Evolutionary conservation across 2,329 filamentous ascomycete genomes (phyloP).

Genomic region (Aspergillus sp.): DNA sequence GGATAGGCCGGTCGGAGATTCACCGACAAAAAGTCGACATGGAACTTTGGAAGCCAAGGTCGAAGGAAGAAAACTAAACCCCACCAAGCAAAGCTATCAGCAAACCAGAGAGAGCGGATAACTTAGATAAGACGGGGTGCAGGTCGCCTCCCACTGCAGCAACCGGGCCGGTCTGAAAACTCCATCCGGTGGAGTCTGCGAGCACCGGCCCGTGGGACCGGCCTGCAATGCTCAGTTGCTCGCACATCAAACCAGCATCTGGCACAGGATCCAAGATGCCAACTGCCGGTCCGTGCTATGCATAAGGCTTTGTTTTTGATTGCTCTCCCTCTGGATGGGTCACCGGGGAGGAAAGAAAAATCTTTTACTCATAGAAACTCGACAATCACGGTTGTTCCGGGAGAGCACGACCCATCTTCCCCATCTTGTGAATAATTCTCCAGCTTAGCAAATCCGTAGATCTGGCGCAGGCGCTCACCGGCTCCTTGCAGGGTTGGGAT

Average conservation of each 20-base stretch:
- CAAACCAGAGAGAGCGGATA: background rate
- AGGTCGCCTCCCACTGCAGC: background rate
- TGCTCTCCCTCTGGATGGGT: background rate
- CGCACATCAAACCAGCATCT: background rate
- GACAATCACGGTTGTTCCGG: background rate
- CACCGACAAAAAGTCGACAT: no score
- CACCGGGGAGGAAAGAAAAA: background rate
- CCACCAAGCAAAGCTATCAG: background rate
- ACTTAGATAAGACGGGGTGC: background rate
- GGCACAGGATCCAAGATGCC: background rate
- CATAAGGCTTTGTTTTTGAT: background rate
- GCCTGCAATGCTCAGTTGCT: background rate
- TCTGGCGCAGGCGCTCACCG: background rate
- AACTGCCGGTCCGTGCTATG: background rate
- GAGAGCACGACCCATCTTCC: background rate
- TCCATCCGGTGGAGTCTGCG: background rate
- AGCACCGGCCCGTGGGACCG: conserved; percentile 11
- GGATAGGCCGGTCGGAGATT: no score
- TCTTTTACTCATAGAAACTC: background rate
- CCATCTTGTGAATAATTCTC: background rate
- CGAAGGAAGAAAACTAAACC: background rate
- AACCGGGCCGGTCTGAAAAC: conserved; percentile 9
- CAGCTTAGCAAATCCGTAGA: background rate
- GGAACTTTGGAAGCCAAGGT: no score
- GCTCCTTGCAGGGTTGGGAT: background rate